These are phyloP conservation scores for Apiotrichum laibachii DNA, from an alignment of 1,284 basidiomycete genomes.

Conservation along the genomic window DNA sequence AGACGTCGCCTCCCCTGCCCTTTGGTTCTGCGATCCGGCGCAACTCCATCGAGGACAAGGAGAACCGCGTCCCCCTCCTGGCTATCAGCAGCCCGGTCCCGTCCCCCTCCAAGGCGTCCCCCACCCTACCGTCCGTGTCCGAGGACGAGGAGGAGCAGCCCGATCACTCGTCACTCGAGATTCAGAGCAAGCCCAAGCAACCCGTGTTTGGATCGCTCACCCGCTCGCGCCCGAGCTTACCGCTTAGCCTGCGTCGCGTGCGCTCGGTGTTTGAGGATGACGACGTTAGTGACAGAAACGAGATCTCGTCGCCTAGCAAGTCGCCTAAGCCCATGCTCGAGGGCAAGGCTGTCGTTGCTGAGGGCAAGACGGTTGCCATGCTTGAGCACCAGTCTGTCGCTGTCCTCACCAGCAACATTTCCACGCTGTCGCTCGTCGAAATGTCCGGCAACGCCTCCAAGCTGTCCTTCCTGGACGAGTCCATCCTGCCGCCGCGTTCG, in stretches of 20 bases:
- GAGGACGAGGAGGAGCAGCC: slow-evolving; percentile 1
- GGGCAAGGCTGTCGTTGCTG: background rate
- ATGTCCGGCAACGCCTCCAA: slow-evolving; percentile 2
- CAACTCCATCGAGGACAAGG: background rate
- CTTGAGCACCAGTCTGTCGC: background rate
- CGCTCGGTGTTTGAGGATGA: slow-evolving; percentile 1
- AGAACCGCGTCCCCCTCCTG: background rate
- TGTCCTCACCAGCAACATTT: background rate
- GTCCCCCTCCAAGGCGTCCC: background rate
- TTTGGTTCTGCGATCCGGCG: background rate
- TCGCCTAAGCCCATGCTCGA: background rate
- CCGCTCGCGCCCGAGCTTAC: background rate
- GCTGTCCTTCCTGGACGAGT: background rate
- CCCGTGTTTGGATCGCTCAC: background rate
- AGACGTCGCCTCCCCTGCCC: background rate
- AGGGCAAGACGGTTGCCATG: background rate
- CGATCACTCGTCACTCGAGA: background rate
- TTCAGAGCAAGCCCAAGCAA: background rate
- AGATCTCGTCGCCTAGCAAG: background rate
- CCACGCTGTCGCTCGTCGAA: background rate
- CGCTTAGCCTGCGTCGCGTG: background rate
- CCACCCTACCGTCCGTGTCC: background rate
- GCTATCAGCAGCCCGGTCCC: background rate
- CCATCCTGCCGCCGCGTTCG: background rate
- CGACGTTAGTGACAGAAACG: slow-evolving; percentile 4